Evolutionary conservation across 1,139 yeast genomes (phyloP).

Genomic region (Magnusiomyces paraingens): DNA sequence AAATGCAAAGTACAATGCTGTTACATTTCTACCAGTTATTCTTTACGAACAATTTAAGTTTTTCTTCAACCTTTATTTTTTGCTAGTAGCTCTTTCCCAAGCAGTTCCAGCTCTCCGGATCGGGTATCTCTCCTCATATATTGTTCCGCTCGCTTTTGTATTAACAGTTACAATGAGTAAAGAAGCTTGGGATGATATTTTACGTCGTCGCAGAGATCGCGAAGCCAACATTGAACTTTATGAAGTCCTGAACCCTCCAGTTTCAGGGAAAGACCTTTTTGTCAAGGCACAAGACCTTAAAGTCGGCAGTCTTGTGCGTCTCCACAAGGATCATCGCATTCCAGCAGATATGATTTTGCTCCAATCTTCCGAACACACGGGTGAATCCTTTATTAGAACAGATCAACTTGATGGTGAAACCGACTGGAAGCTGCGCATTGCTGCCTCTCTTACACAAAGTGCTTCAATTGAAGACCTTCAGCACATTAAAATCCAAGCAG

Average conservation of each 20-base stretch:
- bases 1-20: constrained; percentile 88
- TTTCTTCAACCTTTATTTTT: constrained; percentile 87
- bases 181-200: constrained; percentile 92
- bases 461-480: constrained; percentile 41
- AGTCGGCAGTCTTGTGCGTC: constrained; percentile 81
- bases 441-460: constrained; percentile 65
- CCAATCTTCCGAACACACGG: constrained; percentile 72
- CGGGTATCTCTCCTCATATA: constrained; percentile 87
- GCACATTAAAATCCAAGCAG: constrained; percentile 54
- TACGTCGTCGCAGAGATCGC: constrained; percentile 79
- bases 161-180: constrained; percentile 87
- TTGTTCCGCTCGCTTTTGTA: constrained; percentile 92
- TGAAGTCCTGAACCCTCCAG: constrained; percentile 46
- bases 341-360: constrained; percentile 90
- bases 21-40: constrained; percentile 82
- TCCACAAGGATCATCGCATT: constrained; percentile 76
- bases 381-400: constrained; percentile 91
- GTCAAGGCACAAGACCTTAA: constrained; percentile 55
- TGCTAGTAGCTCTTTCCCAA: constrained; percentile 90
- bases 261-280: neutral
- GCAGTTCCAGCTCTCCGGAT: constrained; percentile 85
- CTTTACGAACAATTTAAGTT: constrained; percentile 95
- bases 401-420: constrained; percentile 99
- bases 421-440: constrained; percentile 91
- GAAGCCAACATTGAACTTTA: constrained; percentile 83